Percentiles rank a stretch among this genome's conserved stretches.
Conservation (phyloP, 2,329 filamentous ascomycete species). For the Fusarium continuum region DNA sequence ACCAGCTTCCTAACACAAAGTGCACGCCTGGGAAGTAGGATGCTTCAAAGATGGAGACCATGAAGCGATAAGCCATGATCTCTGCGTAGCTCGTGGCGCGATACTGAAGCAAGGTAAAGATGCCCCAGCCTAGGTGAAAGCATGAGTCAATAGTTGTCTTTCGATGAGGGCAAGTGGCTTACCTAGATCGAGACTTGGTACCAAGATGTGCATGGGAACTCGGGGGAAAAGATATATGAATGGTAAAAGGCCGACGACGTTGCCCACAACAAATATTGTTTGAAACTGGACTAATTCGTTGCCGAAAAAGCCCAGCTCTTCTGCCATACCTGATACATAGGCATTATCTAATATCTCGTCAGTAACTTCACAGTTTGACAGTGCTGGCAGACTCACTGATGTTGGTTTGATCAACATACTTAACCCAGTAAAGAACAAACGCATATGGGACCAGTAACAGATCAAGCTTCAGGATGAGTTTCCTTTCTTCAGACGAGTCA, state of each 20-base stretch:
- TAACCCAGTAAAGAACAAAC: slow-evolving; percentile 32
- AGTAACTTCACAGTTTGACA: not conserved
- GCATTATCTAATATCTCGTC: slow-evolving; percentile 23
- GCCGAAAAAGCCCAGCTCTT: slow-evolving; percentile 24
- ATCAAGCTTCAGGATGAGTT: slow-evolving; percentile 65
- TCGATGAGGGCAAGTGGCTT: too few relatives aligned
- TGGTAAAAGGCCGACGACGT: slow-evolving; percentile 26
- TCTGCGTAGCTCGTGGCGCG: not conserved
- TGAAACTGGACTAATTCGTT: slow-evolving; percentile 34
- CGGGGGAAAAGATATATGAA: not conserved
- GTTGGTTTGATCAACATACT: slow-evolving; percentile 35
- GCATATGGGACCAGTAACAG: slow-evolving; percentile 62
- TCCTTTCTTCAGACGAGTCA: slow-evolving; percentile 50
- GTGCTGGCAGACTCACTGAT: slow-evolving; percentile 15
- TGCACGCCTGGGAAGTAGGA: not conserved
- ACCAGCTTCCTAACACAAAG: not conserved
- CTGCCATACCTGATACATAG: slow-evolving; percentile 30
- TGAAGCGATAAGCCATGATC: not conserved
- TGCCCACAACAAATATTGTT: slow-evolving; percentile 32
- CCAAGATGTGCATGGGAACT: not conserved
- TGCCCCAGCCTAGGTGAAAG: not conserved
- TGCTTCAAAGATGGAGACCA: not conserved
- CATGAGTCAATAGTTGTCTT: too few relatives aligned
- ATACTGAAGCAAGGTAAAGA: not conserved
- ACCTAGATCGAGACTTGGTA: not conserved